Evolutionary conservation across 2,329 filamentous ascomycete species (phyloP), one percentile per base, ranked within the genome.

Genomic region (Aspergillus hortae): DNA sequence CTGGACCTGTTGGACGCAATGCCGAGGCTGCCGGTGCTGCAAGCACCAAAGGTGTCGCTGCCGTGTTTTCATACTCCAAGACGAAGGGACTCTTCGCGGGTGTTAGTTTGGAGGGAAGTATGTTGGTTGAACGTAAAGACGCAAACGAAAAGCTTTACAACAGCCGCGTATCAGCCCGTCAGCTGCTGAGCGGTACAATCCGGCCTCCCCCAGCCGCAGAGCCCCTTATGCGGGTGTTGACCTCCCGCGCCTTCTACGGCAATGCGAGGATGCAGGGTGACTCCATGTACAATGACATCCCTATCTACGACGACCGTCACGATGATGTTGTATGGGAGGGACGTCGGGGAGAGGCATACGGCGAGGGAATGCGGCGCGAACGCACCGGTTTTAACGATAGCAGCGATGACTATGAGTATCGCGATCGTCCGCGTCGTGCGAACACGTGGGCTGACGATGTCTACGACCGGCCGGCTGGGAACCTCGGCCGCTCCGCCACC

Each of bases 61-160:
- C 90, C 48, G 87, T 99, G 46, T 99, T 99, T 78, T 90, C 89
- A 65, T 99, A 99, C 79, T 94, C 88, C 70, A 97, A 96, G 76
- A 99, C 94, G 11, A 97, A 96, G 77, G 94, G 94, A 17, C 77
- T 99, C 30, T 99, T 99, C 63, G 94, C 94, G 4, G 94, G 94
- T 67, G 92, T 99, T 44, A 95, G 89, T 61, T 77, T 99, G 60
- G 94, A 99, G 71, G 94, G 94, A 19, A 92, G 88, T 56, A 91
- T 89, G 48, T 87, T 99, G 59, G 89, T 97, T 57, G 94, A 99
- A 76, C 85, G 94, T 58, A 88, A 91, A 74, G 94, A 99, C 73
- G 94, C 94, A 62, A 99, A 99, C 68, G 89, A 96, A 75, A 96
- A 95, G 75, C 82, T 99, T 55, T 99, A 99, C 71, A 89, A 90